phyloP scores from a whole-genome alignment of 75 land plant genomes.

The Pseudotsuga menziesii region DNA sequence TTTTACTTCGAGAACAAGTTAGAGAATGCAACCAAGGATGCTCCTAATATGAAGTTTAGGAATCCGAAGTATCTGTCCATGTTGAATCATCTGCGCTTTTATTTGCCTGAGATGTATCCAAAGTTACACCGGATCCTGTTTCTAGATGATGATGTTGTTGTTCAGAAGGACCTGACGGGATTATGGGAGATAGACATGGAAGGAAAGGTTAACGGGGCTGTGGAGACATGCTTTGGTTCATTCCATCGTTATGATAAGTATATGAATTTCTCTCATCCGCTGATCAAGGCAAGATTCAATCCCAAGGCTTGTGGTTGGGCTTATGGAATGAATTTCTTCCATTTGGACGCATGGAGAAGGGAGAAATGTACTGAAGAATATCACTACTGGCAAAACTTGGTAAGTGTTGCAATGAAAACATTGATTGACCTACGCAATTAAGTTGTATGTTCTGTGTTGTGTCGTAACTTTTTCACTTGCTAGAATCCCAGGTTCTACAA shows the following conservation, averaged over 20 bases:
- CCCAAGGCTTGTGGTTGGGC: constrained; percentile 73
- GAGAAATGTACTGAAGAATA: constrained; percentile 73
- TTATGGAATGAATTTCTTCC: constrained; percentile 79
- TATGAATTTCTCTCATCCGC: constrained; percentile 72
- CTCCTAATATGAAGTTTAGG: constrained; percentile 62
- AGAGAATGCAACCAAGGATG: constrained; percentile 68
- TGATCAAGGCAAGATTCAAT: constrained; percentile 48
- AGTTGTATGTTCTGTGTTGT: background rate
- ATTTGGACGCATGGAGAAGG: constrained; percentile 69
- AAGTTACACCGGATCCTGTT: constrained; percentile 57
- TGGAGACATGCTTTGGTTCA: constrained; percentile 64
- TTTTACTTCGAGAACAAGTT: constrained; percentile 60
- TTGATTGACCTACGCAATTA: background rate
- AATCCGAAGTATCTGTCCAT: constrained; percentile 67
- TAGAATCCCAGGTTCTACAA: background rate
- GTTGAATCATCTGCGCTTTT: constrained; percentile 59
- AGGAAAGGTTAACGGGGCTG: constrained; percentile 76
- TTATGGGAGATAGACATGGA: constrained; percentile 72
- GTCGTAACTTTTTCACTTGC: background rate
- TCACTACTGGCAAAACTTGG: constrained; percentile 69
- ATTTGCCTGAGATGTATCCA: constrained; percentile 63
- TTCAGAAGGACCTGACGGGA: constrained; percentile 59
- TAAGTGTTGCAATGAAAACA: constrained; percentile 15
- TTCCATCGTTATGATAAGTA: constrained; percentile 55
- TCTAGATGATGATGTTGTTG: constrained; percentile 71